phyloP scores from a whole-genome alignment of 345 rosid species.

The Ceriops decandra region DNA sequence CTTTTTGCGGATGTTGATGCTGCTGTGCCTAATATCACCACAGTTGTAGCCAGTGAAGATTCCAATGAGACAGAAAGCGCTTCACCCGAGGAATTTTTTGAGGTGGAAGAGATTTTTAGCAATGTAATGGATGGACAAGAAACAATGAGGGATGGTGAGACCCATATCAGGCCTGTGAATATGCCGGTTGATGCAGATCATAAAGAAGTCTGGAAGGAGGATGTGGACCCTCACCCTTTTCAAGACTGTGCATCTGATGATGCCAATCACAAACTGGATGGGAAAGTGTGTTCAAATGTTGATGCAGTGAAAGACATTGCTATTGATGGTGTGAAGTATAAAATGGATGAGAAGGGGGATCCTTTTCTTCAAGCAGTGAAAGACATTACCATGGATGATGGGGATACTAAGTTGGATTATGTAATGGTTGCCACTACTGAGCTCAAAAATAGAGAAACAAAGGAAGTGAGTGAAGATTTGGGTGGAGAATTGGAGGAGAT shows the following conservation, averaged over 20 bases:
- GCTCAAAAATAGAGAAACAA: constrained; percentile 30
- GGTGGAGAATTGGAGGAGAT: constrained; percentile 36
- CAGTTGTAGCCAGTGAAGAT: constrained; percentile 49
- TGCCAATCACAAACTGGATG: constrained; percentile 45
- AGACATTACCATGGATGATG: constrained; percentile 85
- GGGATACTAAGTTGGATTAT: constrained; percentile 36
- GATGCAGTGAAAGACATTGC: constrained; percentile 92
- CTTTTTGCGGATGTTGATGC: constrained; percentile 78
- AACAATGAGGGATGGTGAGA: constrained; percentile 42
- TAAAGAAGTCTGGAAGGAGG: constrained; percentile 68
- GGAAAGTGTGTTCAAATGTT: constrained; percentile 38
- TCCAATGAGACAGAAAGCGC: constrained; percentile 54
- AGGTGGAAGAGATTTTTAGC: constrained; percentile 94
- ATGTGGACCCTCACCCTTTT: constrained; percentile 58
- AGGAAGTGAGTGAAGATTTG: constrained; percentile 38
- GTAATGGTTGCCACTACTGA: constrained; percentile 29
- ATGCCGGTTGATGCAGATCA: constrained; percentile 36
- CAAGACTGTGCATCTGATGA: constrained; percentile 74
- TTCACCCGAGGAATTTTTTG: constrained; percentile 95
- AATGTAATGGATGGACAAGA: constrained; percentile 60
- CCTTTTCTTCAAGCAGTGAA: constrained; percentile 56
- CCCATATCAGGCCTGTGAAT: constrained; percentile 32
- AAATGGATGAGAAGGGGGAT: constrained; percentile 47
- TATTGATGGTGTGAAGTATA: constrained; percentile 87
- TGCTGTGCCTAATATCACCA: constrained; percentile 51